Conservation (phyloP, 108 stramenopile species). For the Conticribra guillardii region DNA sequence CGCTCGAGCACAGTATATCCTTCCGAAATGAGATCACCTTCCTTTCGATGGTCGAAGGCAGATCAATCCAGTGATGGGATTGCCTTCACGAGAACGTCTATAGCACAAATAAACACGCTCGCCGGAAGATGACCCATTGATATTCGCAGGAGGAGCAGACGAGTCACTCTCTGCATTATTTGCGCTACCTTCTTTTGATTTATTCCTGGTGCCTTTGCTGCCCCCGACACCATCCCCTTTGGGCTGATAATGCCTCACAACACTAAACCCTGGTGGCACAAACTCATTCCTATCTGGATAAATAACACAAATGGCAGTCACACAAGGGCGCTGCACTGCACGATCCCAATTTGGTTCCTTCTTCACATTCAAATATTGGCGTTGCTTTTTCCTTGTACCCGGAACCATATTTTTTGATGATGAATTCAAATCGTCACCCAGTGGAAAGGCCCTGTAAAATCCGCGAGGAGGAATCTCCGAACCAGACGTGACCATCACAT, state of each 20-base stretch:
- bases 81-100: constrained; percentile 87
- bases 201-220: background rate
- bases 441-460: constrained; percentile 67
- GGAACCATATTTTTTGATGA: constrained; percentile 24
- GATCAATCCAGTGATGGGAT: constrained; percentile 81
- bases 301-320: constrained; percentile 78
- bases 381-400: constrained; percentile 35
- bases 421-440: constrained; percentile 27
- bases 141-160: constrained; percentile 37
- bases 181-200: constrained; percentile 29
- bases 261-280: constrained; percentile 88
- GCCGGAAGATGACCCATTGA: constrained; percentile 58
- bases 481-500: constrained; percentile 68
- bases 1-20: constrained; percentile 87
- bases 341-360: constrained; percentile 90
- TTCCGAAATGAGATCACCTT: constrained; percentile 71
- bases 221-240: constrained; percentile 8
- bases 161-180: constrained; percentile 10
- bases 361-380: constrained; percentile 70
- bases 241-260: constrained; percentile 58
- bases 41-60: constrained; percentile 66
- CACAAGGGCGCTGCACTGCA: constrained; percentile 87
- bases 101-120: constrained; percentile 83
- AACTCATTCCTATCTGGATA: constrained; percentile 87
- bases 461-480: constrained; percentile 71